Evolutionary conservation across 2,329 filamentous ascomycete genomes (phyloP).

Genomic region (Colletotrichum sp.): DNA sequence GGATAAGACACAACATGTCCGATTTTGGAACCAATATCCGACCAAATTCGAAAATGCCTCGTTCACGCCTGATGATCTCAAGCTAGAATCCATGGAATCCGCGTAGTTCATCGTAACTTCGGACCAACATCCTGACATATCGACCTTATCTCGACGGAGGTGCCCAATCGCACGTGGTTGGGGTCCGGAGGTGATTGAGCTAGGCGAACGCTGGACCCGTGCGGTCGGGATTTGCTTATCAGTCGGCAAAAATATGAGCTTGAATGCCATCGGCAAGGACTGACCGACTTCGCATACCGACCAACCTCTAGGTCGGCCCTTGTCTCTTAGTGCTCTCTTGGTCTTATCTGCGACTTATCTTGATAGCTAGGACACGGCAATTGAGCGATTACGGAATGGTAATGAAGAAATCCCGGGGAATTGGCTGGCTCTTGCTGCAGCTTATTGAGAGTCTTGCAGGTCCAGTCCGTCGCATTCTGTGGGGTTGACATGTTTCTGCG

Average conservation of each 20-base stretch:
- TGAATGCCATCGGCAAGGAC: not conserved
- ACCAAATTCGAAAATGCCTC: not conserved
- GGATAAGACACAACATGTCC: not conserved
- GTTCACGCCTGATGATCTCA: not conserved
- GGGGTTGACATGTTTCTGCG: constrained; percentile 5
- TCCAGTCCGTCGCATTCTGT: not conserved
- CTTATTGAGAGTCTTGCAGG: not conserved
- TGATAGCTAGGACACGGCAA: not conserved
- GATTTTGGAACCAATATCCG: not conserved
- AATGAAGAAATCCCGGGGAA: not conserved
- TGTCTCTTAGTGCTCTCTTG: not conserved
- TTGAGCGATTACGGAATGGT: not conserved
- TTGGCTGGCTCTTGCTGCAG: not conserved
- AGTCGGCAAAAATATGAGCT: not conserved
- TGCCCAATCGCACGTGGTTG: not conserved
- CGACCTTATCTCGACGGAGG: not conserved
- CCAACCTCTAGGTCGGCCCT: not conserved
- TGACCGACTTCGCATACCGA: not conserved
- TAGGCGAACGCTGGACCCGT: not conserved
- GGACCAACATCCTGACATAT: not conserved
- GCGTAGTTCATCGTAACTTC: not conserved
- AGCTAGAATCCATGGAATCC: not conserved
- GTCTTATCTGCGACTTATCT: constrained; percentile 7
- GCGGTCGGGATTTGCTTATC: constrained; percentile 8
- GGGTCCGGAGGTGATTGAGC: not conserved